Evolutionary conservation across 768 basidiomycete species (phyloP).

Genomic region (Naematelia aurantialba): DNA sequence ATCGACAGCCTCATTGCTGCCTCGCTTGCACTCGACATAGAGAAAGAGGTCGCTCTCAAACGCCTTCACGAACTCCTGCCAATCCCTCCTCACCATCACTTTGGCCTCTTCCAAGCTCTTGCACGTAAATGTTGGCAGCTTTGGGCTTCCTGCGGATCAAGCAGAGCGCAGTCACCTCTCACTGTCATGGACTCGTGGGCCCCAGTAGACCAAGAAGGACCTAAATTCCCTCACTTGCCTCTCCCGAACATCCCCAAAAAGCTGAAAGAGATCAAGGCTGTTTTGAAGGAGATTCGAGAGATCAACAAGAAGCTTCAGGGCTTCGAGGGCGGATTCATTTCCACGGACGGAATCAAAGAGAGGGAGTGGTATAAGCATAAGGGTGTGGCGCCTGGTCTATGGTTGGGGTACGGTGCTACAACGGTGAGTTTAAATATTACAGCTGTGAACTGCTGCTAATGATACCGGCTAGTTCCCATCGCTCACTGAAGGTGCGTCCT

Average conservation of each 20-base stretch:
- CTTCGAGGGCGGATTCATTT: constrained; percentile 50
- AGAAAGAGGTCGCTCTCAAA: constrained; percentile 27
- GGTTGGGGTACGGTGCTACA: constrained; percentile 48
- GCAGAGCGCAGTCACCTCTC: background rate
- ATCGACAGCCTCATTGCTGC: constrained; percentile 46
- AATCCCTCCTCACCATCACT: constrained; percentile 11
- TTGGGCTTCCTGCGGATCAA: background rate
- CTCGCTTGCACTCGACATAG: constrained; percentile 45
- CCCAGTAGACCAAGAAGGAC: background rate
- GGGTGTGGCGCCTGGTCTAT: constrained; percentile 47
- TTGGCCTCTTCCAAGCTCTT: background rate
- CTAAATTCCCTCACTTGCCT: constrained; percentile 7
- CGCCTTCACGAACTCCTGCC: constrained; percentile 40
- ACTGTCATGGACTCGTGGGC: background rate
- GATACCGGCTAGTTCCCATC: background rate
- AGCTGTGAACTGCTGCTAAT: background rate
- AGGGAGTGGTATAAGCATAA: constrained; percentile 51
- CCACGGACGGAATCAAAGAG: constrained; percentile 45
- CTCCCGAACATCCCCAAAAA: constrained; percentile 17
- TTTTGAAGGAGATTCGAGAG: constrained; percentile 41
- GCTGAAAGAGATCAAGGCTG: constrained; percentile 42
- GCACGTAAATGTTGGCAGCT: constrained; percentile 4
- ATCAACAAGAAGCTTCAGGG: constrained; percentile 46
- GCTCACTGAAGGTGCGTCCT: background rate
- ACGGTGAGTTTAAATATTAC: constrained; percentile 21